phyloP scores from a whole-genome alignment of 331 rosid genomes.

The Pyrus hybrid region DNA sequence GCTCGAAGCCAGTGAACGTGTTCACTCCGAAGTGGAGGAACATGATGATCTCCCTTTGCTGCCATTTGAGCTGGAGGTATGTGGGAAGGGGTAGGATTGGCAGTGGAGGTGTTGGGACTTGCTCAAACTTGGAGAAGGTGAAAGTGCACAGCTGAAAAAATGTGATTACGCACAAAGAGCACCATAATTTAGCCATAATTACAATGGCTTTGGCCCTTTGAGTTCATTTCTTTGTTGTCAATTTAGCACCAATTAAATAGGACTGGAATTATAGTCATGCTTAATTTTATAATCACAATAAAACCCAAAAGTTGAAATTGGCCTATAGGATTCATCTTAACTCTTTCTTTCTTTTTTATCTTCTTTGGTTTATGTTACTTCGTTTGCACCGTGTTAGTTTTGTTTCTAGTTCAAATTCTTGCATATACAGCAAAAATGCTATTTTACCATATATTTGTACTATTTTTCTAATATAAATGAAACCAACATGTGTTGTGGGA shows the following conservation, averaged over 20 bases:
- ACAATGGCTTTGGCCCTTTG: not conserved
- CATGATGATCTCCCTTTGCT: slow-evolving; percentile 91
- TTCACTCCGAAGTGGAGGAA: slow-evolving; percentile 90
- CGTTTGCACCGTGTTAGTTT: no score
- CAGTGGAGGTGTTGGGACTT: slow-evolving; percentile 54
- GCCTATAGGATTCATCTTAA: no score
- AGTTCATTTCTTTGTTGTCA: not conserved
- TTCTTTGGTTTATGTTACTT: no score
- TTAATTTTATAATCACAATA: no score
- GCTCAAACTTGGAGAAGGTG: slow-evolving; percentile 18
- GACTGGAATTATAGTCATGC: not conserved
- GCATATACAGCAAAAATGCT: no score
- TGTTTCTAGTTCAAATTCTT: no score
- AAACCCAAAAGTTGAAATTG: no score
- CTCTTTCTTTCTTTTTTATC: no score
- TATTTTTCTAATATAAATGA: no score
- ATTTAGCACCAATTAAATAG: not conserved
- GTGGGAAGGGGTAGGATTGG: slow-evolving; percentile 87
- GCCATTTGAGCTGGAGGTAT: slow-evolving; percentile 86
- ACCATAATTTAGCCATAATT: slow-evolving; percentile 28
- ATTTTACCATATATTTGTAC: no score
- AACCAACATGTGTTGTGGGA: no score
- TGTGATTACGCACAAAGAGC: slow-evolving; percentile 15
- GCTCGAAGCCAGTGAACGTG: slow-evolving; percentile 70
- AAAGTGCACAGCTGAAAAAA: slow-evolving; percentile 15